These are phyloP conservation scores for Chalciporus piperatus DNA, from an alignment of 768 basidiomycete genomes.

Conservation along the genomic window DNA sequence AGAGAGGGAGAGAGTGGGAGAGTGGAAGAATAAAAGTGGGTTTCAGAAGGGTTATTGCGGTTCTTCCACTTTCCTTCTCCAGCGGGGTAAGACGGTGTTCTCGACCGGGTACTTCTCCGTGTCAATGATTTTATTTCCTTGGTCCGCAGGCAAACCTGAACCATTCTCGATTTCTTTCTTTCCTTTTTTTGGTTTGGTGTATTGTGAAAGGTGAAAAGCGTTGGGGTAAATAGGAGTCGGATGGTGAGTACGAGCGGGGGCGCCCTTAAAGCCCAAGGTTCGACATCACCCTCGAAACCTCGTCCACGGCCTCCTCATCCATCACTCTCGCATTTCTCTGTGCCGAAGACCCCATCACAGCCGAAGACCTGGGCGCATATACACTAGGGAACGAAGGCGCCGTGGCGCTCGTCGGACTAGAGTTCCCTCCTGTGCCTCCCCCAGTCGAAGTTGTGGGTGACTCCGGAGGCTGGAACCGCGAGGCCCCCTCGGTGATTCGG, in stretches of 20 bases:
- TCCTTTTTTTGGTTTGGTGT: slow-evolving; percentile 3
- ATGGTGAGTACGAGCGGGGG: slow-evolving; percentile 14
- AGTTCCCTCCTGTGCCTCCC: slow-evolving; percentile 70
- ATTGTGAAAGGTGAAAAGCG: neutral
- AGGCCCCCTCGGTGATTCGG: slow-evolving; percentile 69
- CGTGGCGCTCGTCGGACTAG: slow-evolving; percentile 74
- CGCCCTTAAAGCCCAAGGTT: slow-evolving; percentile 58
- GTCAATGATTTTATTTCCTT: slow-evolving; percentile 3
- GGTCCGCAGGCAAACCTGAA: slow-evolving; percentile 7
- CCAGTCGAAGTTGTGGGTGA: slow-evolving; percentile 76
- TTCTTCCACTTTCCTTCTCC: slow-evolving; percentile 16
- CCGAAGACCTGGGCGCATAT: slow-evolving; percentile 61
- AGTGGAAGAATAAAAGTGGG: slow-evolving; percentile 13
- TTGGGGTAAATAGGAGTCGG: slow-evolving; percentile 8
- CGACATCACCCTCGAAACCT: slow-evolving; percentile 75
- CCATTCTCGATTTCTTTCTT: slow-evolving; percentile 2
- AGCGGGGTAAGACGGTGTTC: slow-evolving; percentile 19
- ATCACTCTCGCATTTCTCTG: slow-evolving; percentile 39
- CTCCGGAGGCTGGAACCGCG: slow-evolving; percentile 65
- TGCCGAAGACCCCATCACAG: slow-evolving; percentile 43
- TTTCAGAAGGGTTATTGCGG: slow-evolving; percentile 16
- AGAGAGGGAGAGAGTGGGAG: slow-evolving; percentile 11
- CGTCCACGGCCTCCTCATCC: slow-evolving; percentile 62
- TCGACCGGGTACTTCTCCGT: slow-evolving; percentile 20
- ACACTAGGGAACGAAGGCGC: slow-evolving; percentile 85